Base-by-base conservation (phyloP, 1,284 basidiomycete genomes). In the Volvariella surrecta region DNA sequence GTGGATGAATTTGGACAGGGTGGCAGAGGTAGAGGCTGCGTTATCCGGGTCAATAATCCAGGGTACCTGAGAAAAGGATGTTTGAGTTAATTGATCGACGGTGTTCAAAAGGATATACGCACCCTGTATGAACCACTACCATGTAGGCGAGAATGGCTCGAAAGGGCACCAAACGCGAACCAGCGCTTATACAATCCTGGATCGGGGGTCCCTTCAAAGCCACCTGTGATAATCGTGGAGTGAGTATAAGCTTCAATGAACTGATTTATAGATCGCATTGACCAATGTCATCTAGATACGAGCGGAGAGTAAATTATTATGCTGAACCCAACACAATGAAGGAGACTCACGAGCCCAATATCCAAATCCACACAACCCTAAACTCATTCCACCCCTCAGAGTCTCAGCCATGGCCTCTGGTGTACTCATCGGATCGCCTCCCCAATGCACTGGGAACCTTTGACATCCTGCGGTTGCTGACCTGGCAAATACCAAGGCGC, bases 391-490 rank as follows among this genome's bases (percentile, higher is more conserved):
- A 7, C 77, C 76, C n/a, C 76, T 66, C n/a, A 79, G 61, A 1
- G 73, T 71, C 60, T 80, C 77, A 0, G 72, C 73, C 77, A 80
- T 80, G 6, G 75, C 77, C 48, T 77, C 74, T 53, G 71, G 79
- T 0, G 74, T 76, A 21, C 70, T 72, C 58, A 79, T 75, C 50
- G 74, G 77, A 50, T 80, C 76, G 4, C 77, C 76, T 9, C 76
- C 76, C 76, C 77, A 80, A 51, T 76, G 71, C 32, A 70, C 66
- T 11, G 68, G 67, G 57, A 68, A 69, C 31, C 64, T 48, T 56
- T 79, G 76, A 4, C 76, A 72, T 20, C 76, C 76, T 1, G 72
- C 73, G 17, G 72, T 70, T 0, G 73, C 68, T 4, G 73, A 69
- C n/a, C 76, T 62, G 1, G 76, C 76, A 48, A 79, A 79, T 1